A percentile compares a stretch with the other conserved stretches of the same genome.
These are phyloP conservation scores for Pyrus bretschneideri DNA, from an alignment of 306 rosid genomes.

Conservation along the genomic window DNA sequence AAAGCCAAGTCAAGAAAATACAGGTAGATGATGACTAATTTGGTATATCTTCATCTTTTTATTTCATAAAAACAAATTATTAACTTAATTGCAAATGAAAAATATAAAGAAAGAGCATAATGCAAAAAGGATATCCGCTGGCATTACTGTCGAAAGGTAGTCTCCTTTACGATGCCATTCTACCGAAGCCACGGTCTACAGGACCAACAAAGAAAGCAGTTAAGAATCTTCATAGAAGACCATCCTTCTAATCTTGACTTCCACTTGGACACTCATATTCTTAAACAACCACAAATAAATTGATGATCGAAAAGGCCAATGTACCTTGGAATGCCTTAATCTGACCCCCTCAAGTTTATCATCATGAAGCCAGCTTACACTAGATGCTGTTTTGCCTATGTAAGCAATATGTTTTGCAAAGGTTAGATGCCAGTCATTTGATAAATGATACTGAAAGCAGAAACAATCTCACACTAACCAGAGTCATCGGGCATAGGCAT, in stretches of 20 bases:
- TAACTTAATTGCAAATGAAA: neutral
- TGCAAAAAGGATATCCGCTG: constrained; percentile 81
- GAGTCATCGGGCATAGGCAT: constrained; percentile 43
- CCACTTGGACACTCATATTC: constrained; percentile 3
- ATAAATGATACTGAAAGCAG: constrained; percentile 6
- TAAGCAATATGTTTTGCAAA: constrained; percentile 7
- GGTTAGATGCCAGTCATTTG: constrained; percentile 11
- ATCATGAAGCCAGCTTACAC: constrained; percentile 76
- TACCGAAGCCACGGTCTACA: constrained; percentile 74
- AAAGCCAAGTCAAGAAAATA: constrained; percentile 62
- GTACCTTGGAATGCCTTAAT: constrained; percentile 82
- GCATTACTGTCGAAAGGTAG: constrained; percentile 84
- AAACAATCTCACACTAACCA: constrained; percentile 40
- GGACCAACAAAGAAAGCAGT: constrained; percentile 14
- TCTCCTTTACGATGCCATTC: constrained; percentile 98
- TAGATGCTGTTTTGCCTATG: constrained; percentile 31
- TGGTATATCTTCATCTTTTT: too few relatives aligned
- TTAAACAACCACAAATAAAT: neutral
- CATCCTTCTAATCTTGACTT: constrained; percentile 1
- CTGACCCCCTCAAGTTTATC: constrained; percentile 57
- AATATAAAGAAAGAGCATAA: neutral
- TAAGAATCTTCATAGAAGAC: constrained; percentile 2
- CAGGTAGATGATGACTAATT: neutral
- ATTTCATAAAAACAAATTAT: neutral
- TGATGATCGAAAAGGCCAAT: constrained; percentile 5